phyloP scores from a whole-genome alignment of 345 rosid genomes.

The Eucalyptus pauciflora region DNA sequence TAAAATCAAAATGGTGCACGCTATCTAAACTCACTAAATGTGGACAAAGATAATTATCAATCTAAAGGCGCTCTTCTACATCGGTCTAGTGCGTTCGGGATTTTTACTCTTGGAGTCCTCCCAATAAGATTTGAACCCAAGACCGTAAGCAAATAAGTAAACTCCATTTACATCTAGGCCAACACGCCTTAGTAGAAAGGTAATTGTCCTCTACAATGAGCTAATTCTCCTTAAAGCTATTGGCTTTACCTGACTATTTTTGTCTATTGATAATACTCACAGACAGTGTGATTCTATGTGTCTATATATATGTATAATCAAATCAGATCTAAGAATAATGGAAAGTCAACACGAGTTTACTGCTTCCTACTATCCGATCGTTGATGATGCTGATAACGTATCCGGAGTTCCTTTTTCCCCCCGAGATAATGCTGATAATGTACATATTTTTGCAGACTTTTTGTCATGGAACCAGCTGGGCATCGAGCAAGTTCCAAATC shows the following conservation, averaged over 20 bases:
- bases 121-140: neutral
- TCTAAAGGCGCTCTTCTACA: neutral
- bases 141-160: neutral
- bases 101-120: neutral
- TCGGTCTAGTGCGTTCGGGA: neutral
- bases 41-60: neutral
- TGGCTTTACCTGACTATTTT: neutral
- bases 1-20: neutral
- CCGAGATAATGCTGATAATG: neutral
- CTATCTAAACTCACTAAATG: neutral
- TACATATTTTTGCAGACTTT: neutral
- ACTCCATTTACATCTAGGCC: neutral
- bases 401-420: neutral
- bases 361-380: neutral
- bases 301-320: no score
- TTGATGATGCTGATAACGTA: neutral
- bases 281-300: neutral
- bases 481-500: neutral
- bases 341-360: neutral
- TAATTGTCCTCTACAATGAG: neutral
- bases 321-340: neutral
- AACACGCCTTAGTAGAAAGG: neutral
- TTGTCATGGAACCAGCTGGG: neutral
- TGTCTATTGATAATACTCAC: neutral
- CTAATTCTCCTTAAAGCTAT: neutral